A percentile compares a stretch with the other conserved stretches of the same genome.
Conservation (phyloP, 2,329 filamentous ascomycete genomes). For the Calonectria honghensis region DNA sequence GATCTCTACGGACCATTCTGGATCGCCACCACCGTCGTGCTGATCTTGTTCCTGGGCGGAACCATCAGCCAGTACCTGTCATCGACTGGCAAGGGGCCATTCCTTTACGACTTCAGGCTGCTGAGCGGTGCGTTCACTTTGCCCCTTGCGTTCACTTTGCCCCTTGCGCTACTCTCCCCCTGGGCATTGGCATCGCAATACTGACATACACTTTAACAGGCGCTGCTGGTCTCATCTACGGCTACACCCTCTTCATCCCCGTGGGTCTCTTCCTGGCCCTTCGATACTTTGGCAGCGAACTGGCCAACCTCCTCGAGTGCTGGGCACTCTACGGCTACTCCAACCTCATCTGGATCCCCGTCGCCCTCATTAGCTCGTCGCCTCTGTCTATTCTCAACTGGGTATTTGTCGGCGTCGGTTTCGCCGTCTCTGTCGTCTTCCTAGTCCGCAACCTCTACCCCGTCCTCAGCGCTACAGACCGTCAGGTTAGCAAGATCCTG, state of each 20-base stretch:
- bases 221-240: conserved; percentile 94
- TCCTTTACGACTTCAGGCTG: conserved; percentile 93
- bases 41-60: conserved; percentile 95
- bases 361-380: conserved; percentile 94
- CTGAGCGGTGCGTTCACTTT: conserved; percentile 79
- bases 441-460: conserved; percentile 91
- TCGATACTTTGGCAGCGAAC: conserved; percentile 96
- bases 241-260: conserved; percentile 93
- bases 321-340: conserved; percentile 97
- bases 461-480: conserved; percentile 93
- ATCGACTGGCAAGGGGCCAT: conserved; percentile 79
- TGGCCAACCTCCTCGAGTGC: conserved; percentile 94
- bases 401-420: conserved; percentile 92
- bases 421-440: conserved; percentile 88
- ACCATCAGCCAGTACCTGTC: conserved; percentile 95
- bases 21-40: conserved; percentile 98
- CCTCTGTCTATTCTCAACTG: conserved; percentile 92
- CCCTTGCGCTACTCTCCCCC: not conserved
- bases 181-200: not conserved
- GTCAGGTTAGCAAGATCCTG: conserved; percentile 91
- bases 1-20: conserved; percentile 98
- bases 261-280: conserved; percentile 90
- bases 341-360: conserved; percentile 97
- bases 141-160: conserved; percentile 40
- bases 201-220: conserved; percentile 65